Evolutionary conservation across 495 filamentous ascomycete species (phyloP).

Genomic region (Stereocaulon alpinum): DNA sequence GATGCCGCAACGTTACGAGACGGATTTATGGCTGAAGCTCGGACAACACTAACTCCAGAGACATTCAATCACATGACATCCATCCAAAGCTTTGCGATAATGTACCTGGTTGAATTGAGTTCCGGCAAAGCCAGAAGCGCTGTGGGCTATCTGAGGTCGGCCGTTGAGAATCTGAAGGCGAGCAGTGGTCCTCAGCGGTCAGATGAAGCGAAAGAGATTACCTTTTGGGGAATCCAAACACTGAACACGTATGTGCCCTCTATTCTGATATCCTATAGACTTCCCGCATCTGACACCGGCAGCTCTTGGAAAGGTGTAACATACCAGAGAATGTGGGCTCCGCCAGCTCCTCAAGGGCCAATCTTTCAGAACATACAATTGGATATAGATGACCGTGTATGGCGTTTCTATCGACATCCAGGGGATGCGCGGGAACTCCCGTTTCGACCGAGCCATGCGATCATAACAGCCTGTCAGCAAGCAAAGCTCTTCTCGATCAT

Average conservation of each 20-base stretch:
- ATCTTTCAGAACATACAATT: constrained; percentile 13
- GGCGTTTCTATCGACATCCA: constrained; percentile 19
- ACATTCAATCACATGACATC: constrained; percentile 23
- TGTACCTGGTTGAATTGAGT: constrained; percentile 28
- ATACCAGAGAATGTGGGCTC: constrained; percentile 17
- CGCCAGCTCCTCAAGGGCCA: constrained; percentile 7
- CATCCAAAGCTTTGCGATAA: constrained; percentile 28
- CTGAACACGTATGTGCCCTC: constrained; percentile 18
- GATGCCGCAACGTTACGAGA: constrained; percentile 25
- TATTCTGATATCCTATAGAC: not conserved
- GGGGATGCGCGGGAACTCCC: constrained; percentile 19
- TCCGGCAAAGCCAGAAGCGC: constrained; percentile 26
- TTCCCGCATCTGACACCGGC: not conserved
- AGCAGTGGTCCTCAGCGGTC: constrained; percentile 9
- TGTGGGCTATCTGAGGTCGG: constrained; percentile 27
- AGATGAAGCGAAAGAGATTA: constrained; percentile 15
- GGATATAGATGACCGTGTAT: constrained; percentile 11
- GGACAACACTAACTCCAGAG: constrained; percentile 16
- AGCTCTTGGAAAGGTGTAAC: constrained; percentile 18
- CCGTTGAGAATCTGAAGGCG: constrained; percentile 17
- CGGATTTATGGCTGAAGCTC: constrained; percentile 29
- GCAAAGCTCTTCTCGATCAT: constrained; percentile 28
- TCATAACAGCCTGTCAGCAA: constrained; percentile 22
- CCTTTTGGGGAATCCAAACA: constrained; percentile 19
- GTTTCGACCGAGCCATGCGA: constrained; percentile 12